phyloP scores from a whole-genome alignment of 73 alveolate genomes.

The Breviolum minutum region DNA sequence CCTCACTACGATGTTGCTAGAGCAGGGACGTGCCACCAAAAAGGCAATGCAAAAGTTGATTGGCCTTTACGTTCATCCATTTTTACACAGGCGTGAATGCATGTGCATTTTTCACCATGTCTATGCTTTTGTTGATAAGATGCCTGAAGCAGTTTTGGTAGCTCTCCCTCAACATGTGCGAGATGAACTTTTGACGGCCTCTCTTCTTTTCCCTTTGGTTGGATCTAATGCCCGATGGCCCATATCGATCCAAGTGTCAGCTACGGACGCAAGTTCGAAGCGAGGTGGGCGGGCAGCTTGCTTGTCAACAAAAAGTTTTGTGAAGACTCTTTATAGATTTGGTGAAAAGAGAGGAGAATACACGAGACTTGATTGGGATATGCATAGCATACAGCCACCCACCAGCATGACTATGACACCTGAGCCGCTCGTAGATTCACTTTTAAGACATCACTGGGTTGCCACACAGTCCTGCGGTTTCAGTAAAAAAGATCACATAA shows the following conservation, averaged over 20 bases:
- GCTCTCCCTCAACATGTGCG: neutral
- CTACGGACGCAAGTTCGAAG: neutral
- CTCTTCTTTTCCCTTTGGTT: neutral
- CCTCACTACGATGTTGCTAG: neutral
- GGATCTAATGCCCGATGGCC: neutral
- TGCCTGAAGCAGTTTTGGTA: neutral
- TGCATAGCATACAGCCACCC: neutral
- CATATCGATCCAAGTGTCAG: neutral
- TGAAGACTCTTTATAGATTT: too few relatives aligned
- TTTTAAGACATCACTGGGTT: neutral
- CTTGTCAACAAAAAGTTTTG: neutral
- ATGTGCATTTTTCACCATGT: neutral
- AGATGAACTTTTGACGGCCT: neutral
- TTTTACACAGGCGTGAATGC: neutral
- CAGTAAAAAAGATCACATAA: neutral
- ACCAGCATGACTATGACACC: neutral
- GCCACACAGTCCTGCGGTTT: neutral
- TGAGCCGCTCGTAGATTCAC: neutral
- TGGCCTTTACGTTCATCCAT: constrained; percentile 21
- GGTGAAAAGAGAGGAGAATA: neutral
- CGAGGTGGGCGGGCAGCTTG: neutral
- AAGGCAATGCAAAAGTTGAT: neutral
- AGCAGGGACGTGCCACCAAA: neutral
- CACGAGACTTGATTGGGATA: neutral
- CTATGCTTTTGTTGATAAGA: neutral